Evolutionary conservation across 2,329 filamentous ascomycete genomes (phyloP), one percentile per base, ranked within the genome.

Genomic region (Sporothrix phasma): DNA sequence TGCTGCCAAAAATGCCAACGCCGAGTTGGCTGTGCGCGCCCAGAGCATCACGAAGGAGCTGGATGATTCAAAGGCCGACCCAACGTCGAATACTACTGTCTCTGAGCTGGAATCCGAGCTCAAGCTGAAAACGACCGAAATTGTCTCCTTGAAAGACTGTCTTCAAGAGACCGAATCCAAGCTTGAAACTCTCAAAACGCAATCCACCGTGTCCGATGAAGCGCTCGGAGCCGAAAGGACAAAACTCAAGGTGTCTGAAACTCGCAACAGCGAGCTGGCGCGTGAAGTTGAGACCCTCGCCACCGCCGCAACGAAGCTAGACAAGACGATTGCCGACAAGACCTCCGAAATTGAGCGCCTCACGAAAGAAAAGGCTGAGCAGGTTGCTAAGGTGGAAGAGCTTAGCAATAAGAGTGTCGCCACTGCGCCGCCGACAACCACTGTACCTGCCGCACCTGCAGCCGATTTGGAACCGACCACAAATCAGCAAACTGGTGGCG

Each of bases 21-120:
- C 84, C 65, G 81, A 82, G n/a, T 81, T 91, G 70, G 83, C 84
- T 1, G 78, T 84, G 70, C 89, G 81, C 64, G 76, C 92, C 1
- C 88, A 92, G 71, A 82, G 82, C 60, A 83, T 86, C 0, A 88
- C 86, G 1, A 78, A 83, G 13, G 86, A 90, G 69, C 76, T 91
- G 6, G 81, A 69, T 65, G 63, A 45, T 3, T 26, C 45, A 6
- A 61, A 62, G 34, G 51, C 56, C 7, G 54, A 43, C 1, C 24
- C 37, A 8, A 31, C 24, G n/a, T n/a, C 41, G 41, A 19, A n/a
- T 43, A 34, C 58, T 19, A 47, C 43, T 1, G 29, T 43, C 3
- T 37, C 49, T 8, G 78, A 80, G 59, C 45, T 39, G 1, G 72
- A 74, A 10, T 70, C 71, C 17, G 73, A 74, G 66, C 73, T 84